A percentile compares a stretch with the other conserved stretches of the same genome.
Conservation (phyloP, 2,329 filamentous ascomycete genomes). For the Orbilia ellipsospora region DNA sequence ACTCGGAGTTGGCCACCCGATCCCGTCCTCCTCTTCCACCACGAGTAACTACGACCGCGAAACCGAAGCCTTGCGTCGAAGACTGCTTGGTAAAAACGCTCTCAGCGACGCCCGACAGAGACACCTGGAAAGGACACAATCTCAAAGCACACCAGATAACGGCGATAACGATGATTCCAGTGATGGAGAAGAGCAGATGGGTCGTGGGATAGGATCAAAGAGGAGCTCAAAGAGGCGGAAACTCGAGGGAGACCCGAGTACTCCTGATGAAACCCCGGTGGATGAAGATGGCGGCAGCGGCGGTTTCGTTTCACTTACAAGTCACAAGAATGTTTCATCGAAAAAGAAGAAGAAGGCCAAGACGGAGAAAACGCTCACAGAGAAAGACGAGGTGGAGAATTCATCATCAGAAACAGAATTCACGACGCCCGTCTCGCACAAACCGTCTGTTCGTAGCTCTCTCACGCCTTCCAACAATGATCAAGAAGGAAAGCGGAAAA, state of each 20-base stretch:
- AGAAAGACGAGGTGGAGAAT: too few relatives aligned
- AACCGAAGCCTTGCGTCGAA: slow-evolving; percentile 65
- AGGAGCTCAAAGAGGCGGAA: slow-evolving; percentile 26
- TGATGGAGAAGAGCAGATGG: slow-evolving; percentile 10
- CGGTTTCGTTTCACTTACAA: slow-evolving; percentile 11
- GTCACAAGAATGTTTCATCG: slow-evolving; percentile 40
- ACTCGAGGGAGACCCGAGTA: neutral
- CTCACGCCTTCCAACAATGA: too few relatives aligned
- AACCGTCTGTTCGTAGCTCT: too few relatives aligned
- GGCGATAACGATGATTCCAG: slow-evolving; percentile 5
- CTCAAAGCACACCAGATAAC: neutral
- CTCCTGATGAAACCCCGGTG: neutral
- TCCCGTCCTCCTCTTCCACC: slow-evolving; percentile 63
- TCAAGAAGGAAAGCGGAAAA: too few relatives aligned
- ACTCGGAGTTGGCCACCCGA: slow-evolving; percentile 66
- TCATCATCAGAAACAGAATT: too few relatives aligned
- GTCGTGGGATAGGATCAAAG: slow-evolving; percentile 18
- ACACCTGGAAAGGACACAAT: slow-evolving; percentile 38
- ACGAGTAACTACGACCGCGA: slow-evolving; percentile 63
- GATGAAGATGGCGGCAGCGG: slow-evolving; percentile 3
- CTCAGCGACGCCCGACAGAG: slow-evolving; percentile 43
- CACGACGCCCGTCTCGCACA: too few relatives aligned
- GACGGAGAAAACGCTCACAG: neutral
- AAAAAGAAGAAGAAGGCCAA: slow-evolving; percentile 50
- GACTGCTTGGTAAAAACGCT: slow-evolving; percentile 62